Base-by-base conservation (phyloP, 2,329 filamentous ascomycete species). In the Fusarium sp. region DNA sequence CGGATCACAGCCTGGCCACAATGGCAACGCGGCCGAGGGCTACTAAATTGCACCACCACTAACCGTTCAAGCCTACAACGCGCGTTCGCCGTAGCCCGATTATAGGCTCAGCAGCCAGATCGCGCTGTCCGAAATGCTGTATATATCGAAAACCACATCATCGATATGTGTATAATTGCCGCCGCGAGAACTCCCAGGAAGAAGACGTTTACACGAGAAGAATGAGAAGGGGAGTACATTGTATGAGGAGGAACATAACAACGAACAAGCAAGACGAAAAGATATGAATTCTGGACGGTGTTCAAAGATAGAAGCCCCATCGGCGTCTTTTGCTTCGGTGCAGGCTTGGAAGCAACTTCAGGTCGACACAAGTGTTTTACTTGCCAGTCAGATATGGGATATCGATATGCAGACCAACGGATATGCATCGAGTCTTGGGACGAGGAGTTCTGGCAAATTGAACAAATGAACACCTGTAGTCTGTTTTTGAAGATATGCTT, bases 11-110 rank as follows among this genome's bases (percentile, higher is more conserved):
- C 75, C 81, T 35, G 84, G 83, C 27, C 87, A 90, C 69, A 90
- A 90, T 73, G 88, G 87, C 37, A 80, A 85, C n/a, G 78, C 80
- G 23, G 77, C 81, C 44, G 87, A 88, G 32, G 81, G 81, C 47
- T 88, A 86, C 74, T 87, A 82, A 53, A 27, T 8, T 19, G 43
- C 7, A 32, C 27, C 3, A 40, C 30, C 30, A 15, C 14, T 33
- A 20, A 14, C n/a, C 19, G 17, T n/a, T 9, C 17, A 19, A 37
- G 9, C 35, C 35, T 10, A 37, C 35, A n/a, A 33, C 30, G 14
- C 7, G 30, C 13, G 30, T 33, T 33, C 10, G 14, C 30, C 30
- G 30, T 33, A 33, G 30, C 30, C 14, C 30, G 14, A 15, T 14
- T 33, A 25, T 45, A 32, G 41, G 39, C 33, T 20, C 32, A 33